Percentiles rank a stretch among this genome's conserved stretches.
Conservation (phyloP, 129 eudicot species). For the Arctium minus region DNA sequence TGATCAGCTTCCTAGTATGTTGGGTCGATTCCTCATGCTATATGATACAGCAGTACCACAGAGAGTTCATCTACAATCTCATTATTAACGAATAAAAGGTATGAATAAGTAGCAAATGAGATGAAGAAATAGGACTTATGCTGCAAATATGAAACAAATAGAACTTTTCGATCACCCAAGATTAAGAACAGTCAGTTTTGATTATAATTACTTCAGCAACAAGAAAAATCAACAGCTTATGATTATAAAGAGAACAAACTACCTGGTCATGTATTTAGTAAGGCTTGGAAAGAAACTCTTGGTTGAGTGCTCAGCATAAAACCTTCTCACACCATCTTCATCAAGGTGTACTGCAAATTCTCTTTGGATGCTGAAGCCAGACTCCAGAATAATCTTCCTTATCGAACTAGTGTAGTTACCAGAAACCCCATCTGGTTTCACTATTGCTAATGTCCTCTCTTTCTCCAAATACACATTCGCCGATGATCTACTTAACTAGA, state of each 20-base stretch:
- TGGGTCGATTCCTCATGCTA: background rate
- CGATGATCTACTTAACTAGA: conserved; percentile 32
- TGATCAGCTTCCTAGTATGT: background rate
- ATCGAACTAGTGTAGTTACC: conserved; percentile 51
- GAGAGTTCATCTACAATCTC: background rate
- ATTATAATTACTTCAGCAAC: background rate
- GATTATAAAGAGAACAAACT: background rate
- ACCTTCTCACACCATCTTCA: conserved; percentile 38
- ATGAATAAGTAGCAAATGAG: background rate
- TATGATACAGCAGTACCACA: conserved; percentile 3
- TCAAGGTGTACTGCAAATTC: conserved; percentile 46
- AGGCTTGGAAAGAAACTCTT: conserved; percentile 68
- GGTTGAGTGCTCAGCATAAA: conserved; percentile 77
- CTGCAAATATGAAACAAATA: background rate
- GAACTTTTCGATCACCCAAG: background rate
- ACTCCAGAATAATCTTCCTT: conserved; percentile 44
- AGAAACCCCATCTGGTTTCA: conserved; percentile 81
- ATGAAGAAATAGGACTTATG: background rate
- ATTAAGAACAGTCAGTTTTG: background rate
- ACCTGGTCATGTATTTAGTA: conserved; percentile 82
- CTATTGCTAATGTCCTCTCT: conserved; percentile 76
- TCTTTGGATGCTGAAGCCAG: conserved; percentile 57
- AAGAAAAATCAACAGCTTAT: background rate
- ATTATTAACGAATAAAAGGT: background rate
- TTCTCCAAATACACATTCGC: conserved; percentile 29